These are phyloP conservation scores for Ascodesmis nigricans DNA, from an alignment of 495 filamentous ascomycete species.

Conservation along the genomic window DNA sequence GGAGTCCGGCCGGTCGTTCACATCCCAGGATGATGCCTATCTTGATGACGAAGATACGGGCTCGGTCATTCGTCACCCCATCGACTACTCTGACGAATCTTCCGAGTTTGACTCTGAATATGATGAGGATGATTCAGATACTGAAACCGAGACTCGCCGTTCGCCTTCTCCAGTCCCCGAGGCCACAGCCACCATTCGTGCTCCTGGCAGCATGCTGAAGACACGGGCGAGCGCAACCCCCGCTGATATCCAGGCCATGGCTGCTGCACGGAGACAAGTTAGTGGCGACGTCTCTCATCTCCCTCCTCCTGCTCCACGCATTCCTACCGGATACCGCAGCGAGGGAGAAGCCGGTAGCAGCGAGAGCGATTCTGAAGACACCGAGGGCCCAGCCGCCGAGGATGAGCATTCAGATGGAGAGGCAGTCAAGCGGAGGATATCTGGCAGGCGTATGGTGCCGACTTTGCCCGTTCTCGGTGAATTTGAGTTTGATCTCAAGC, in stretches of 20 bases:
- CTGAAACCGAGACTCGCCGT: conserved; percentile 9
- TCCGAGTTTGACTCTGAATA: conserved; percentile 8
- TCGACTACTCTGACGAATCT: conserved; percentile 27
- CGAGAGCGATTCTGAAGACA: conserved; percentile 19
- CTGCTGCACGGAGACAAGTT: conserved; percentile 61
- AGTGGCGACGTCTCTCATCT: conserved; percentile 31
- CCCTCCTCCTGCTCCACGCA: conserved; percentile 35
- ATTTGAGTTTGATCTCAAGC: conserved; percentile 49
- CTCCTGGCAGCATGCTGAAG: conserved; percentile 70
- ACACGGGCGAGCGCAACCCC: conserved; percentile 72
- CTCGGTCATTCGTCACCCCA: conserved; percentile 68
- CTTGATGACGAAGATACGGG: conserved; percentile 52
- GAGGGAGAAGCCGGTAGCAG: conserved; percentile 23
- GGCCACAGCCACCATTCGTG: conserved; percentile 61
- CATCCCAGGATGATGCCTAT: conserved; percentile 25
- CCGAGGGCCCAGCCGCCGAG: conserved; percentile 8
- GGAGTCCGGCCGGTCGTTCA: too few species aligned
- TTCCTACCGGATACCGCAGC: conserved; percentile 34
- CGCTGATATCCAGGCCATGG: conserved; percentile 68
- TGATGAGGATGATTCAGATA: conserved; percentile 12
- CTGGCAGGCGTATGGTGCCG: conserved; percentile 32
- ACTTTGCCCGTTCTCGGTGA: conserved; percentile 44
- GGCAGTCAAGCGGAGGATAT: conserved; percentile 24
- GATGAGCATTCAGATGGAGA: conserved; percentile 26
- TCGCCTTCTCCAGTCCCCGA: conserved; percentile 42